These are phyloP conservation scores for Xerocomus spinulosus DNA, from an alignment of 768 basidiomycete genomes.

Conservation along the genomic window DNA sequence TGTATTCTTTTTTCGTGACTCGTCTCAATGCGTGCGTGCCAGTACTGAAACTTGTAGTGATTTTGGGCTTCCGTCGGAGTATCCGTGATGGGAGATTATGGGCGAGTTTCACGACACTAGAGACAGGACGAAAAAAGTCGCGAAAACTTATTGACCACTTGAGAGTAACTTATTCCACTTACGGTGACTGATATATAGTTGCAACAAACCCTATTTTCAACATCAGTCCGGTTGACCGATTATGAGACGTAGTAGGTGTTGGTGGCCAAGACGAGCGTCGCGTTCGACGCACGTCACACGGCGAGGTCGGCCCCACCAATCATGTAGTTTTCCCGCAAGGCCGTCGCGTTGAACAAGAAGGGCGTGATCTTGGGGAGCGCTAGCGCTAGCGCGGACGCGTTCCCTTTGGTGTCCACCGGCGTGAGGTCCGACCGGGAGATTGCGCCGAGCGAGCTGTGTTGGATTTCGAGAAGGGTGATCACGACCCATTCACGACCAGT, in stretches of 20 bases:
- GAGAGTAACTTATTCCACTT: too few species aligned
- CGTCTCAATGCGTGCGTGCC: too few species aligned
- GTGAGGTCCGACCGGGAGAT: slow-evolving; percentile 51
- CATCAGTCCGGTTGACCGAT: slow-evolving; percentile 30
- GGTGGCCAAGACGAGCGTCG: slow-evolving; percentile 47
- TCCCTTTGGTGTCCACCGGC: slow-evolving; percentile 47
- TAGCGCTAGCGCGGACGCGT: slow-evolving; percentile 45
- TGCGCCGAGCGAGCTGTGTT: slow-evolving; percentile 61
- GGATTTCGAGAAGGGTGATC: slow-evolving; percentile 59
- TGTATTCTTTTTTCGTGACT: too few species aligned
- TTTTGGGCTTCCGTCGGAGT: too few species aligned
- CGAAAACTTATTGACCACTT: too few species aligned
- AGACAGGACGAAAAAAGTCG: too few species aligned
- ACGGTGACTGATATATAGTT: too few species aligned
- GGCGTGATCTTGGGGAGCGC: slow-evolving; percentile 43
- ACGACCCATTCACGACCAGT: slow-evolving; percentile 67
- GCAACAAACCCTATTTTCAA: slow-evolving; percentile 25
- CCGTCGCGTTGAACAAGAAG: slow-evolving; percentile 42
- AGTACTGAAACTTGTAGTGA: too few species aligned
- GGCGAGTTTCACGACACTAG: too few species aligned
- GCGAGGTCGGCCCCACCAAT: slow-evolving; percentile 45
- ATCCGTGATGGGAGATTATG: too few species aligned
- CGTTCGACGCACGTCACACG: slow-evolving; percentile 41
- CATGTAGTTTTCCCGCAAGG: slow-evolving; percentile 39
- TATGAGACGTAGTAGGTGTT: slow-evolving; percentile 44